Conservation (phyloP, 768 basidiomycete genomes). For the Glaciozyma martinii region DNA sequence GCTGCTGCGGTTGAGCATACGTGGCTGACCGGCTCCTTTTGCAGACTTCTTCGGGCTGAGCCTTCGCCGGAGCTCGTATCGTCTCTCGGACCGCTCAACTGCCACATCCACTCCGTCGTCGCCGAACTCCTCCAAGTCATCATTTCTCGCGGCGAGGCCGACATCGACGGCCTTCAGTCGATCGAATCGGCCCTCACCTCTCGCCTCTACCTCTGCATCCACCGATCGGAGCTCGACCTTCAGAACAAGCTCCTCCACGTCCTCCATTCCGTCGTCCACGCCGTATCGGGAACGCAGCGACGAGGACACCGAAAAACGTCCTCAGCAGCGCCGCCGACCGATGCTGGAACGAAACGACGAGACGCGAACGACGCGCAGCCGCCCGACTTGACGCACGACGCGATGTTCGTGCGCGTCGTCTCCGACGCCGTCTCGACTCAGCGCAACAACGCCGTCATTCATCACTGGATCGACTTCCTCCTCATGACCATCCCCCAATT, state of each 20-base stretch:
- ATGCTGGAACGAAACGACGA: background rate
- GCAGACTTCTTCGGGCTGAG: conserved; percentile 69
- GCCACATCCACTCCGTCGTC: conserved; percentile 59
- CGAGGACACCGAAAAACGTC: background rate
- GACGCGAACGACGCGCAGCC: conserved; percentile 15
- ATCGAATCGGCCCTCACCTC: conserved; percentile 63
- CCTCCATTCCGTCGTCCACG: conserved; percentile 61
- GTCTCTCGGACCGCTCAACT: conserved; percentile 57
- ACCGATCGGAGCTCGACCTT: conserved; percentile 61
- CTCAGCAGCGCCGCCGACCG: background rate
- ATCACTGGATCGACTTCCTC: conserved; percentile 95
- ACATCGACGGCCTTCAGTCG: conserved; percentile 50
- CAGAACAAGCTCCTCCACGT: conserved; percentile 91
- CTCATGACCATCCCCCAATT: conserved; percentile 83
- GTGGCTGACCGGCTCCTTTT: background rate
- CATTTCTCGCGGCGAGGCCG: conserved; percentile 70
- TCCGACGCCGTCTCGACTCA: conserved; percentile 65
- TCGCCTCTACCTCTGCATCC: conserved; percentile 66
- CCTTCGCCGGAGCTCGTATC: conserved; percentile 48
- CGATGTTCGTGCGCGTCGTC: conserved; percentile 66
- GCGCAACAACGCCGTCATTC: conserved; percentile 68
- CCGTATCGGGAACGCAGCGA: conserved; percentile 30
- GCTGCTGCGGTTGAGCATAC: background rate
- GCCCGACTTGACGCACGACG: conserved; percentile 43
- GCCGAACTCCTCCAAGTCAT: conserved; percentile 76